Conservation (phyloP, 257 asterid genomes). For the Linaria vulgaris region DNA sequence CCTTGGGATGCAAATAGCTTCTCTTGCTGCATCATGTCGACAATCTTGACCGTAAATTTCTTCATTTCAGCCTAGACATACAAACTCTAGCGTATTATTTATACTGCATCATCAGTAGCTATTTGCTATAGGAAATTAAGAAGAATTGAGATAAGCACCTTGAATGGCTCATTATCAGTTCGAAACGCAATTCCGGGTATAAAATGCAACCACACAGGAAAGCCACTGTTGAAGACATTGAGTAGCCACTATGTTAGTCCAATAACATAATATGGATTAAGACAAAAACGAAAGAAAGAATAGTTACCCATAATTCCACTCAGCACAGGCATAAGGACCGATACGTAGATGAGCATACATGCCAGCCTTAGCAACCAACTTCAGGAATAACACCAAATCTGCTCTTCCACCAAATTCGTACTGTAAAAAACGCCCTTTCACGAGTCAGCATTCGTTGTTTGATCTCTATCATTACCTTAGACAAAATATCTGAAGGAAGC, state of each 20-base stretch:
- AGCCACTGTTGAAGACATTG: constrained; percentile 59
- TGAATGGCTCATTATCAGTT: constrained; percentile 75
- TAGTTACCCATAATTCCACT: constrained; percentile 86
- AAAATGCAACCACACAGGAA: constrained; percentile 94
- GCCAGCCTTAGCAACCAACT: constrained; percentile 73
- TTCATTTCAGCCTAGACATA: constrained; percentile 78
- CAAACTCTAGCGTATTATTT: constrained; percentile 6
- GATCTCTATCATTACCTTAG: too few relatives aligned
- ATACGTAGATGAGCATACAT: constrained; percentile 66
- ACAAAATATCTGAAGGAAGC: too few relatives aligned
- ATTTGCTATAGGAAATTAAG: constrained; percentile 5
- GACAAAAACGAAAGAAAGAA: background rate
- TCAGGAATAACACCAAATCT: constrained; percentile 74
- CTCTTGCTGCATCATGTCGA: constrained; percentile 81
- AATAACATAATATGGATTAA: background rate
- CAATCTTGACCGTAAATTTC: constrained; percentile 80
- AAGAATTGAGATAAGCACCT: constrained; percentile 38
- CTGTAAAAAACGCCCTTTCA: constrained; percentile 48
- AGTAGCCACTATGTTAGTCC: constrained; percentile 11
- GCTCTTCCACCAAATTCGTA: constrained; percentile 75
- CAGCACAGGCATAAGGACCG: constrained; percentile 91
- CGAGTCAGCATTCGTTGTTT: constrained; percentile 35
- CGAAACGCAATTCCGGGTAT: constrained; percentile 76
- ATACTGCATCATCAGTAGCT: background rate
- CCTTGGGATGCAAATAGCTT: constrained; percentile 83